A percentile compares a stretch with the other conserved stretches of the same genome.
phyloP scores from a whole-genome alignment of 805 yeast species.

The Candida andamanensis region DNA sequence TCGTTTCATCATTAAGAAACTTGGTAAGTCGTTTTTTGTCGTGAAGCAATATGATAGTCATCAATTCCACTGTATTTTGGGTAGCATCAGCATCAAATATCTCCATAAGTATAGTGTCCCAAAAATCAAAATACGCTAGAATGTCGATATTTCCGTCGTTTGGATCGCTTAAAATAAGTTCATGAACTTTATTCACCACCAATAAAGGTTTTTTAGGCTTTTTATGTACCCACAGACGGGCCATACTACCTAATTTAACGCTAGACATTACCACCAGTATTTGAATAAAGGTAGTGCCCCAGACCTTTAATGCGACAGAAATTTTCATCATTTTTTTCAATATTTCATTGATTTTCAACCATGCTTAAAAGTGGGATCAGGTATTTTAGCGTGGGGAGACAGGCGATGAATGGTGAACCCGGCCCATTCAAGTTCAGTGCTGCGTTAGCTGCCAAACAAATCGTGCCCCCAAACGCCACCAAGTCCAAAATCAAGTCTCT shows the following conservation, averaged over 20 bases:
- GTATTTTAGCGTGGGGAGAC: conserved; percentile 6
- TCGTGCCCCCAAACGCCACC: conserved; percentile 26
- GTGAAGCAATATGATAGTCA: conserved; percentile 17
- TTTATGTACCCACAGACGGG: too few species aligned
- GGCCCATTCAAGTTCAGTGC: conserved; percentile 11
- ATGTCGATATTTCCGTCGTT: conserved; percentile 1
- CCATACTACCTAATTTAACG: too few species aligned
- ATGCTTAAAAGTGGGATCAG: too few species aligned
- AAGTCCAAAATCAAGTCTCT: conserved; percentile 28
- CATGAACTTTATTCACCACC: conserved; percentile 3
- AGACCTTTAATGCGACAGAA: background rate
- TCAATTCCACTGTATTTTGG: conserved; percentile 34
- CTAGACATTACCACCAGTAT: too few species aligned
- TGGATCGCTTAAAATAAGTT: conserved; percentile 1
- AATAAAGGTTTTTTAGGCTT: too few species aligned
- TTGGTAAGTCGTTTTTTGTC: conserved; percentile 12
- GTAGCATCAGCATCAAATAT: conserved; percentile 35
- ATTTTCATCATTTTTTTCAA: background rate
- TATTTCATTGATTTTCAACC: too few species aligned
- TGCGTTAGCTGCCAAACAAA: conserved; percentile 33
- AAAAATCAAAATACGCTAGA: conserved; percentile 5
- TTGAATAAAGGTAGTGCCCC: background rate
- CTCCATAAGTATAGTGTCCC: conserved; percentile 32
- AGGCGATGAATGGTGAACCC: conserved; percentile 1
- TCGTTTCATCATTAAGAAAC: conserved; percentile 12